phyloP scores from a whole-genome alignment of 768 basidiomycete species.

The Tubosaeta sp. region DNA sequence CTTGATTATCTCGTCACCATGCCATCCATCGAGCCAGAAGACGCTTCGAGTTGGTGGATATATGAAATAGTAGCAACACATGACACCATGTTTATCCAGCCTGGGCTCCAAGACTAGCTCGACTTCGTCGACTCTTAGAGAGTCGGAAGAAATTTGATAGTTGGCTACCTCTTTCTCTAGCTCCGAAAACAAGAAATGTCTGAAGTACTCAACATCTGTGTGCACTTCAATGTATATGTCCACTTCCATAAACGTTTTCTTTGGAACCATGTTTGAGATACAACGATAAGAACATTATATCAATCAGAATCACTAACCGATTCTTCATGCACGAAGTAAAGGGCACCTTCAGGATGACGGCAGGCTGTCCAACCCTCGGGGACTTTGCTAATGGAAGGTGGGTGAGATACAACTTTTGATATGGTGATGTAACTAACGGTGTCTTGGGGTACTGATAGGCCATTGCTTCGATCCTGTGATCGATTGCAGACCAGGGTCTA shows the following conservation, averaged over 20 bases:
- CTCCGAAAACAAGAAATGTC: conserved; percentile 11
- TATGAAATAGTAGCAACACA: conserved; percentile 48
- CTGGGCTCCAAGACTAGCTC: conserved; percentile 47
- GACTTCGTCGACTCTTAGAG: conserved; percentile 28
- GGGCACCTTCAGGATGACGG: conserved; percentile 57
- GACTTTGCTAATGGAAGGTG: conserved; percentile 6
- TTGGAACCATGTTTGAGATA: conserved; percentile 16
- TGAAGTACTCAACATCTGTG: conserved; percentile 35
- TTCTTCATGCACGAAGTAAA: conserved; percentile 49
- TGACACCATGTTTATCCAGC: conserved; percentile 9
- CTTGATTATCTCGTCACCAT: conserved; percentile 29
- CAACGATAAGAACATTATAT: background rate
- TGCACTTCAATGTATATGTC: conserved; percentile 41
- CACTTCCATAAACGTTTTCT: conserved; percentile 55
- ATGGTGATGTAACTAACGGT: conserved; percentile 12
- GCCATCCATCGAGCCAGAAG: conserved; percentile 51
- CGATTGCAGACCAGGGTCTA: background rate
- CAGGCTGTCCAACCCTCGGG: conserved; percentile 42
- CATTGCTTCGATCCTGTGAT: conserved; percentile 16
- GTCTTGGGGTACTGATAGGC: conserved; percentile 13
- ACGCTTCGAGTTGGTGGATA: conserved; percentile 43
- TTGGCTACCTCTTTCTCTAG: conserved; percentile 18
- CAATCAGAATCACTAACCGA: conserved; percentile 34
- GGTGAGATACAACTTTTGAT: background rate
- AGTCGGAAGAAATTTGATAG: conserved; percentile 10